Conservation (phyloP, 2,329 filamentous ascomycete genomes). For the Incumbomyces delicatus region DNA sequence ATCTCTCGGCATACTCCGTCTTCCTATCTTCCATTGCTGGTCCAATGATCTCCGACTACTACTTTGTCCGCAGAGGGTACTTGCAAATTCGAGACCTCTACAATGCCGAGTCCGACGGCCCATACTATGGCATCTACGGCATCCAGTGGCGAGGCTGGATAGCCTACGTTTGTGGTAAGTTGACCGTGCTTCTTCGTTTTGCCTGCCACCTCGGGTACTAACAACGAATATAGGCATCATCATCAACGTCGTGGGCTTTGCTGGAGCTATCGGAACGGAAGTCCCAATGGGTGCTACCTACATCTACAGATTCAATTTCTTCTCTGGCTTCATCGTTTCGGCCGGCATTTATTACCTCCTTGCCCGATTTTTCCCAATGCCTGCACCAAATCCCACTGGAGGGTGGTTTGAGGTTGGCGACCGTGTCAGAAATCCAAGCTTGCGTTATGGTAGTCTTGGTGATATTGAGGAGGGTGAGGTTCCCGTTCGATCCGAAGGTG, state of each 20-base stretch:
- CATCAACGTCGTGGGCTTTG: constrained; percentile 87
- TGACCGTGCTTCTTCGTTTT: too few species aligned
- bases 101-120: constrained; percentile 50
- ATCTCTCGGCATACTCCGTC: constrained; percentile 83
- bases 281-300: constrained; percentile 74
- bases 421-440: constrained; percentile 5
- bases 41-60: constrained; percentile 86
- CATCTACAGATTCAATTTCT: constrained; percentile 87
- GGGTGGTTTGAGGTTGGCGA: constrained; percentile 6
- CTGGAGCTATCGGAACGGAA: constrained; percentile 59
- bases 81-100: constrained; percentile 71
- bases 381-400: constrained; percentile 51
- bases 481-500: background rate
- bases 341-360: constrained; percentile 57
- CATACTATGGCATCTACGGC: constrained; percentile 66
- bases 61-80: constrained; percentile 72
- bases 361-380: constrained; percentile 60
- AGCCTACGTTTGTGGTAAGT: constrained; percentile 52
- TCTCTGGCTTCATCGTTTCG: constrained; percentile 69
- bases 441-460: background rate
- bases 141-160: constrained; percentile 75
- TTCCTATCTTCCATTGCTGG: constrained; percentile 90
- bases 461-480: constrained; percentile 4
- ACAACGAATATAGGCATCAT: constrained; percentile 49
- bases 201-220: too few species aligned